A percentile compares a stretch with the other conserved stretches of the same genome.
phyloP scores from a whole-genome alignment of 2,329 filamentous ascomycete genomes.

The Podosphaera leucotricha region DNA sequence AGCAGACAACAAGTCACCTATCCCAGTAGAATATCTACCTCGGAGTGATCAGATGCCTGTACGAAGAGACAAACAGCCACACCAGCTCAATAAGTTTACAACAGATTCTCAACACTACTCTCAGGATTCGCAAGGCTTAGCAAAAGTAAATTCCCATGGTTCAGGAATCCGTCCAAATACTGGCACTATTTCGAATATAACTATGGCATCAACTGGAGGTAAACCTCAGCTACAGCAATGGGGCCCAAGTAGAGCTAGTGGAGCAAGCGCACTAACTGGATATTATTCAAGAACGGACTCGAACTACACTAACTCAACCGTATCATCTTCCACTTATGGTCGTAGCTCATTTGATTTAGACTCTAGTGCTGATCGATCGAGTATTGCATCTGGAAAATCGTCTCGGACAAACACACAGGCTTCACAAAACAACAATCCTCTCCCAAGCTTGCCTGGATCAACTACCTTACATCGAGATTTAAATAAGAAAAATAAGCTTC shows the following conservation, averaged over 20 bases:
- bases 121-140: conserved; percentile 31
- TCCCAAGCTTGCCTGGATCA: conserved; percentile 21
- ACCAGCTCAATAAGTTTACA: conserved; percentile 58
- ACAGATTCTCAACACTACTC: conserved; percentile 70
- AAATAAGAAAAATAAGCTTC: conserved; percentile 31
- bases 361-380: conserved; percentile 32
- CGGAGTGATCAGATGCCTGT: conserved; percentile 37
- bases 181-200: conserved; percentile 31
- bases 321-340: conserved; percentile 12
- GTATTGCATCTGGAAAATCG: conserved; percentile 29
- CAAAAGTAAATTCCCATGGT: conserved; percentile 29
- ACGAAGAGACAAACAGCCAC: conserved; percentile 51
- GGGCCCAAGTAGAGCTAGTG: conserved; percentile 34
- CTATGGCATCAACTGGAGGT: conserved; percentile 48
- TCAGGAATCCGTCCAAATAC: conserved; percentile 37
- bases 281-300: conserved; percentile 41
- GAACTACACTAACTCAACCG: conserved; percentile 21
- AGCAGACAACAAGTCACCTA: conserved; percentile 42
- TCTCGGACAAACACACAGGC: conserved; percentile 29
- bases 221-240: conserved; percentile 55
- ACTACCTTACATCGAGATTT: conserved; percentile 22
- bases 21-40: conserved; percentile 50
- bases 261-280: conserved; percentile 25
- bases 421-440: conserved; percentile 33
- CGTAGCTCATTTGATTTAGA: conserved; percentile 36